These are phyloP conservation scores for Chrysoporthe deuterocubensis DNA, from an alignment of 2,329 filamentous ascomycete genomes.

Conservation along the genomic window DNA sequence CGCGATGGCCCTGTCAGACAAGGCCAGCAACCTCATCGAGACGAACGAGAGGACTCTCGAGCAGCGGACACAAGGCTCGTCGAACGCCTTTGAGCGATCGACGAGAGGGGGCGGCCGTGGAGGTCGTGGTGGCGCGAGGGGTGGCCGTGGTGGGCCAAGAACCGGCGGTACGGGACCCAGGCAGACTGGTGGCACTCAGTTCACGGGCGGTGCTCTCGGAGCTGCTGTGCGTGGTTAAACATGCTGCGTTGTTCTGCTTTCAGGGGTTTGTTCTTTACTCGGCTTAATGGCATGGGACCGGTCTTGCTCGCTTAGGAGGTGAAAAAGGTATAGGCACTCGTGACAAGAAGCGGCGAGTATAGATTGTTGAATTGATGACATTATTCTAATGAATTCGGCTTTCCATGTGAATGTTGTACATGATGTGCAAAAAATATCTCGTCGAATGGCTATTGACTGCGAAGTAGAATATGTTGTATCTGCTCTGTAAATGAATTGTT, in stretches of 20 bases:
- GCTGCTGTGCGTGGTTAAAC: constrained; percentile 64
- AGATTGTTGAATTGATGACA: constrained; percentile 28
- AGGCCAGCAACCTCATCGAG: constrained; percentile 94
- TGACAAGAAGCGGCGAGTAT: constrained; percentile 26
- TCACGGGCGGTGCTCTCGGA: constrained; percentile 80
- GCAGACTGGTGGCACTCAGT: constrained; percentile 75
- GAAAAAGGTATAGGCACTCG: constrained; percentile 28
- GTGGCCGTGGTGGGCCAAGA: constrained; percentile 61
- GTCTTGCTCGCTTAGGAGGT: constrained; percentile 25
- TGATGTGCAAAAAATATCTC: not conserved
- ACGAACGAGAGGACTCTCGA: constrained; percentile 96
- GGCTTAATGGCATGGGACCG: constrained; percentile 30
- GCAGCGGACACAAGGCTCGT: constrained; percentile 93
- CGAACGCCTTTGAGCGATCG: constrained; percentile 80
- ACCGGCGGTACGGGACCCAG: constrained; percentile 63
- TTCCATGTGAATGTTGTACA: not conserved
- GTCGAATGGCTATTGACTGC: not conserved
- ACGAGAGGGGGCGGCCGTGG: constrained; percentile 70
- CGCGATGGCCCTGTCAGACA: constrained; percentile 91
- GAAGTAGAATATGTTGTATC: not conserved
- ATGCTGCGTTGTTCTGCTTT: constrained; percentile 21
- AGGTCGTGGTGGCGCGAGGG: constrained; percentile 67
- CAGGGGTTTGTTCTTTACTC: constrained; percentile 19
- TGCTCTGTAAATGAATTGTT: not conserved
- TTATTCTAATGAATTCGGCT: constrained; percentile 7